Percentiles rank a stretch among this genome's conserved stretches.
These are phyloP conservation scores for Lachnellula arida DNA, from an alignment of 2,329 filamentous ascomycete species.

Conservation along the genomic window DNA sequence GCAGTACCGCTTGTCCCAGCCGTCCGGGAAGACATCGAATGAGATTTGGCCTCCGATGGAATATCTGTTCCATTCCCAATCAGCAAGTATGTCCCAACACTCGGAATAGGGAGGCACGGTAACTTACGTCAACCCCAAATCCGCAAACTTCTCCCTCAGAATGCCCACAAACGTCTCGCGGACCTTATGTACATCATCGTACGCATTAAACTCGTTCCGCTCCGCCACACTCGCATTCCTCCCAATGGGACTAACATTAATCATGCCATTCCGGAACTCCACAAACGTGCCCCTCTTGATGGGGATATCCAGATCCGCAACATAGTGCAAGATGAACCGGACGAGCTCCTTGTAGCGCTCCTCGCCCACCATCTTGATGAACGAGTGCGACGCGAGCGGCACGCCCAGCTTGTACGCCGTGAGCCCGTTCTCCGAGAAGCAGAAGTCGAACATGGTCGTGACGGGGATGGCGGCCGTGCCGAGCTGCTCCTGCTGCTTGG, in stretches of 20 bases:
- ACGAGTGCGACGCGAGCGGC: constrained; percentile 71
- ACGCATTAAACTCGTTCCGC: constrained; percentile 75
- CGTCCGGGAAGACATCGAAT: constrained; percentile 93
- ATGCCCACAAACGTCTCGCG: constrained; percentile 70
- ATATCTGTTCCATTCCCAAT: constrained; percentile 51
- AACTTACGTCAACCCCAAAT: constrained; percentile 78
- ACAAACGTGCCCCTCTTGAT: constrained; percentile 81
- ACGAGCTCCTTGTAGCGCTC: constrained; percentile 72
- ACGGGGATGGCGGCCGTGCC: constrained; percentile 65
- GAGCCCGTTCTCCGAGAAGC: constrained; percentile 95
- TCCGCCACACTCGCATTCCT: constrained; percentile 80
- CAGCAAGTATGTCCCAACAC: constrained; percentile 1
- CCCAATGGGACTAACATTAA: constrained; percentile 79
- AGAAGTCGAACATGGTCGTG: constrained; percentile 89
- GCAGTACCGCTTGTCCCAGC: constrained; percentile 99
- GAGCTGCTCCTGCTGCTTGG: constrained; percentile 95
- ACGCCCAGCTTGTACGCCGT: constrained; percentile 82
- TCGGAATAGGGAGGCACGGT: constrained; percentile 3
- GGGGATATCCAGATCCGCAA: constrained; percentile 78
- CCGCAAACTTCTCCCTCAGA: constrained; percentile 75
- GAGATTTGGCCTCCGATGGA: constrained; percentile 97
- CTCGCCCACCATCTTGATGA: constrained; percentile 91
- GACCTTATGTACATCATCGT: constrained; percentile 73
- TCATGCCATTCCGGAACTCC: constrained; percentile 89
- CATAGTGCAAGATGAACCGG: constrained; percentile 72